Base-by-base conservation (phyloP, 2,329 filamentous ascomycete genomes). In the Penicillium occitanis region DNA sequence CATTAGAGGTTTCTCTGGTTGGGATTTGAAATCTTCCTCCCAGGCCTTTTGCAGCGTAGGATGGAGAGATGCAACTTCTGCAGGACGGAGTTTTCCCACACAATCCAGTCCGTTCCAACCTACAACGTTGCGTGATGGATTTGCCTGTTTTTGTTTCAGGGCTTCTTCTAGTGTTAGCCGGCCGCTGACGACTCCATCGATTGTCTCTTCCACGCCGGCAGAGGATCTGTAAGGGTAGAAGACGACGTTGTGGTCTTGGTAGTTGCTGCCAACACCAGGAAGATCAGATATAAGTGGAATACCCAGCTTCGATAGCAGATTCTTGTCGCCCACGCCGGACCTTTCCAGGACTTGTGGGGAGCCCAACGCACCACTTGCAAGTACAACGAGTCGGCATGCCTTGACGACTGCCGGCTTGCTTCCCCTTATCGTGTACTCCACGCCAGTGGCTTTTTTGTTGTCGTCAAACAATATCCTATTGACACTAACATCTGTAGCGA, bases 81-180 rank as follows among this genome's bases (percentile, higher is more conserved):
- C 82, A 0, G 86, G 86, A 1, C 87, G 81, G 30, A 88, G 73
- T 71, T 89, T 89, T 60, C 79, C 80, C 2, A 79, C 78, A n/a
- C 84, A 76, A 67, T 89, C 87, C 67, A 86, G 80, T 0, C 75
- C 80, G 66, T 88, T 89, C 83, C 85, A 88, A 5, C 86, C 85
- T 1, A 88, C 73, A 2, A 84, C 73, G 42, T 71, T 64, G 55
- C 70, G 68, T 40, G 50, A 74, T 13, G 82, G 77, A 63, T 86
- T 80, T 10, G 61, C 35, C 10, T 44, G 28, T 13, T 83, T 83
- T 28, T 78, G 74, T 58, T 76, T 73, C 5, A 87, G 76, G 19
- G 85, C 77, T 57, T 82, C 76, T 2, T 77, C 73, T 3, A 83
- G 78, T 35, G 83, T 78, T 1, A 80, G 75, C 0, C 83, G 79